Conservation (phyloP, 1,284 basidiomycete species). For the Ceratobasidium papillatum region DNA sequence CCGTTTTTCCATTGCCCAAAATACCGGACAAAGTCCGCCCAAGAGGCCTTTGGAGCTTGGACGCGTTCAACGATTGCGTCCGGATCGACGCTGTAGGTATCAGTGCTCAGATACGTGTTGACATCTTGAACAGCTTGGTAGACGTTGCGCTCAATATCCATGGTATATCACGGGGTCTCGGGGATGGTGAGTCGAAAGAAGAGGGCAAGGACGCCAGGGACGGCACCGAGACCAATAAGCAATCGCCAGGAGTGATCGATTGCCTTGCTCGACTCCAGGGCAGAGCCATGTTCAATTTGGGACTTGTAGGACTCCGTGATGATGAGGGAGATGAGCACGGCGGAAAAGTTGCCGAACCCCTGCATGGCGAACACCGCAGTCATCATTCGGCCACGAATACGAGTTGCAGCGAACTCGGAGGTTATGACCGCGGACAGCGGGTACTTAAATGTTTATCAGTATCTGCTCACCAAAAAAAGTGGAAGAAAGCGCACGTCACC, state of each 20-base stretch:
- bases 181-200: constrained; percentile 60
- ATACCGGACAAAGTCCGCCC: constrained; percentile 65
- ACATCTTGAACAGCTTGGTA: constrained; percentile 75
- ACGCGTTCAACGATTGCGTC: constrained; percentile 66
- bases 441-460: constrained; percentile 56
- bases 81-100: constrained; percentile 62
- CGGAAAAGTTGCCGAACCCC: constrained; percentile 62
- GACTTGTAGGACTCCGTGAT: constrained; percentile 74
- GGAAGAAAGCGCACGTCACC: constrained; percentile 35
- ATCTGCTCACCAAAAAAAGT: background rate
- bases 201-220: constrained; percentile 55
- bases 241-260: constrained; percentile 60
- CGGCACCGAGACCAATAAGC: constrained; percentile 57
- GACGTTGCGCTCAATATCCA: constrained; percentile 88
- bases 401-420: constrained; percentile 76
- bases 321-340: constrained; percentile 74
- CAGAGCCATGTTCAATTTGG: constrained; percentile 57
- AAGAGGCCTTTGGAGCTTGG: constrained; percentile 69
- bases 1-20: constrained; percentile 58
- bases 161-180: constrained; percentile 79
- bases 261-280: constrained; percentile 55
- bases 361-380: constrained; percentile 58
- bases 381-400: constrained; percentile 65
- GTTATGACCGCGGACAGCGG: constrained; percentile 70
- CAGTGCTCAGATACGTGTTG: constrained; percentile 65